A percentile compares a stretch with the other conserved stretches of the same genome.
phyloP scores from a whole-genome alignment of 106 monocot species.

The Allium sativum region DNA sequence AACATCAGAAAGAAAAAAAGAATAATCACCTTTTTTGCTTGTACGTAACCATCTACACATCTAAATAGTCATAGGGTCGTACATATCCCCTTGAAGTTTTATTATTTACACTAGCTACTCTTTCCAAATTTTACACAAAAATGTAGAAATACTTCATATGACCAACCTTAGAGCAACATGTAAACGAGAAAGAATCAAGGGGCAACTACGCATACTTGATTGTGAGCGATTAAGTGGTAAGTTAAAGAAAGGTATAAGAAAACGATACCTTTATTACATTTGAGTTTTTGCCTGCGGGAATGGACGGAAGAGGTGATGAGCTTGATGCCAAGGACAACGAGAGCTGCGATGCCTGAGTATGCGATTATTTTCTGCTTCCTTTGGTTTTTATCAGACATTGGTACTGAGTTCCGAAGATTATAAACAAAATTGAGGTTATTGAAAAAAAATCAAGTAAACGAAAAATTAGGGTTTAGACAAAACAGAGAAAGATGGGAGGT shows the following conservation, averaged over 20 bases:
- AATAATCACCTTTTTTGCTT: not conserved
- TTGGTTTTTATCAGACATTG: slow-evolving; percentile 3
- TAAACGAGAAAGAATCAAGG: no score
- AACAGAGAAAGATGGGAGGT: not conserved
- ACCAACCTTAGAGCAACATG: no score
- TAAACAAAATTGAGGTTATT: not conserved
- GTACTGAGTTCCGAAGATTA: no score
- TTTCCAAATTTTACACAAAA: no score
- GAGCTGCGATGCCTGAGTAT: slow-evolving; percentile 30
- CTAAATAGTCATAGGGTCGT: no score
- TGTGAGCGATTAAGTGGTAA: not conserved
- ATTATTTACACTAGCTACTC: no score
- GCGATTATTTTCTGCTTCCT: slow-evolving; percentile 21
- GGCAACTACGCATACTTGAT: no score
- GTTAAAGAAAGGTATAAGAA: not conserved
- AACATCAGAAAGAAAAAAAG: slow-evolving; percentile 7
- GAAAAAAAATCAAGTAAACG: not conserved
- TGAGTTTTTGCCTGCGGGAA: slow-evolving; percentile 12
- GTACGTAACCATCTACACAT: no score
- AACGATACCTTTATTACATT: slow-evolving; percentile 5
- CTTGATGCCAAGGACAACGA: slow-evolving; percentile 35
- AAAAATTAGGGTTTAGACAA: not conserved
- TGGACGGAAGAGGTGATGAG: slow-evolving; percentile 31
- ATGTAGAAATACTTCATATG: no score
- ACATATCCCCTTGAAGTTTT: no score